Evolutionary conservation across 2,329 filamentous ascomycete species (phyloP).

Genomic region (Clarireedia sp.): DNA sequence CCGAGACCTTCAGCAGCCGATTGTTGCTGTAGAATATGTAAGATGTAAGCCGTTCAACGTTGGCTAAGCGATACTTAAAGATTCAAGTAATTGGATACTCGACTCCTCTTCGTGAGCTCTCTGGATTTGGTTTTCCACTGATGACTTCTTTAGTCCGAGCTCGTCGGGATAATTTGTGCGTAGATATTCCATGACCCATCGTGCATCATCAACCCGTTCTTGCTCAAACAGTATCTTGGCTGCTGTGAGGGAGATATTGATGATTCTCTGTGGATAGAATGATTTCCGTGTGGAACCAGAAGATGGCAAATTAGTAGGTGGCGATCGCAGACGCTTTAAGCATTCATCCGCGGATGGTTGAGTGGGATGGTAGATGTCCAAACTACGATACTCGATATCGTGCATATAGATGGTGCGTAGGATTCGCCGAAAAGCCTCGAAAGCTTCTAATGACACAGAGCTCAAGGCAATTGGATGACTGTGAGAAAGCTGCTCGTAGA

Average conservation of each 20-base stretch:
- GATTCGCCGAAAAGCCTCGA: constrained; percentile 1
- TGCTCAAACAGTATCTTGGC: constrained; percentile 21
- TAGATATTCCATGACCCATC: constrained; percentile 24
- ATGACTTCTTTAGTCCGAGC: constrained; percentile 16
- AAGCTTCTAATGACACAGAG: constrained; percentile 1
- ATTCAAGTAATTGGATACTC: constrained; percentile 22
- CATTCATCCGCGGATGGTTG: constrained; percentile 16
- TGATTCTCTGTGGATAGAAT: neutral
- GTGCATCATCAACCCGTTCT: constrained; percentile 19
- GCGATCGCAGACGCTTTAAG: neutral
- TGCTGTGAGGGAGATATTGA: constrained; percentile 19
- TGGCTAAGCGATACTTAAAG: constrained; percentile 14
- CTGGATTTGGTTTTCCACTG: neutral
- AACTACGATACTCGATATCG: neutral
- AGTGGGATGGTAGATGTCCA: constrained; percentile 19
- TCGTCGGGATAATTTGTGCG: constrained; percentile 18
- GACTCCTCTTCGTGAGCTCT: constrained; percentile 21
- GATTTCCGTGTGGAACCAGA: neutral
- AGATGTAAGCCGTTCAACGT: neutral
- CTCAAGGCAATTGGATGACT: neutral
- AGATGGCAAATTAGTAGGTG: neutral
- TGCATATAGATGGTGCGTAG: neutral
- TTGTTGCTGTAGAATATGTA: too few relatives aligned
- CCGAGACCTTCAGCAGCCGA: too few relatives aligned
- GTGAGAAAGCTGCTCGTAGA: neutral